These are phyloP conservation scores for Bipolaris gigantea DNA, from an alignment of 2,329 filamentous ascomycete genomes.

Conservation along the genomic window DNA sequence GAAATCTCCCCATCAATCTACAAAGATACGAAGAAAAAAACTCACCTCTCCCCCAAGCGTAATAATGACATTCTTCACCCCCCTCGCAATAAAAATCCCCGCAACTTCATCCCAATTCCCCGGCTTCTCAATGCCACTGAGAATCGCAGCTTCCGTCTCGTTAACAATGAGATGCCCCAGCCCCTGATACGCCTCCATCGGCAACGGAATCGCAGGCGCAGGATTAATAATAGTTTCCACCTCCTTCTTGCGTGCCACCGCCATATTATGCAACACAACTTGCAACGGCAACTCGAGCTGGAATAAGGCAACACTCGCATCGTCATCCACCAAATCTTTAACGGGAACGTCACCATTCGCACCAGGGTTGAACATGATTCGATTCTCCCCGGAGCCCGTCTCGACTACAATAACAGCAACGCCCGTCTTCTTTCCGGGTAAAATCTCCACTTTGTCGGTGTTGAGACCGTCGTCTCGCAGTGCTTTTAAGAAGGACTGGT, in stretches of 20 bases:
- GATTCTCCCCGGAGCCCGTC: constrained; percentile 51
- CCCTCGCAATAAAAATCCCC: constrained; percentile 63
- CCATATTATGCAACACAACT: constrained; percentile 46
- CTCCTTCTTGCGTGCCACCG: constrained; percentile 36
- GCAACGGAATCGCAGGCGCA: constrained; percentile 69
- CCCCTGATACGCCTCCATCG: constrained; percentile 64
- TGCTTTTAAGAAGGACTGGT: constrained; percentile 45
- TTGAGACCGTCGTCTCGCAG: constrained; percentile 51
- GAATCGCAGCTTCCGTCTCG: constrained; percentile 80
- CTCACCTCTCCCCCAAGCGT: constrained; percentile 79
- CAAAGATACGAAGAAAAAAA: neutral
- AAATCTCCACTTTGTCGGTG: constrained; percentile 42
- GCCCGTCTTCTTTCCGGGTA: constrained; percentile 51
- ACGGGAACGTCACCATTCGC: constrained; percentile 50
- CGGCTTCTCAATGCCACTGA: constrained; percentile 57
- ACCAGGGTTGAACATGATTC: constrained; percentile 53
- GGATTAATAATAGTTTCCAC: constrained; percentile 76
- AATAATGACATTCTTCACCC: constrained; percentile 77
- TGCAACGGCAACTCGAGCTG: constrained; percentile 53
- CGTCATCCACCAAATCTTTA: constrained; percentile 44
- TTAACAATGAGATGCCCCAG: constrained; percentile 85
- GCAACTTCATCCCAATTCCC: constrained; percentile 42
- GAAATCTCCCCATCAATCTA: no score
- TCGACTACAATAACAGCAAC: constrained; percentile 55
- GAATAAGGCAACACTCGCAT: constrained; percentile 49